Conservation (phyloP, 495 filamentous ascomycete genomes). For the Alectoria sarmentosa region DNA sequence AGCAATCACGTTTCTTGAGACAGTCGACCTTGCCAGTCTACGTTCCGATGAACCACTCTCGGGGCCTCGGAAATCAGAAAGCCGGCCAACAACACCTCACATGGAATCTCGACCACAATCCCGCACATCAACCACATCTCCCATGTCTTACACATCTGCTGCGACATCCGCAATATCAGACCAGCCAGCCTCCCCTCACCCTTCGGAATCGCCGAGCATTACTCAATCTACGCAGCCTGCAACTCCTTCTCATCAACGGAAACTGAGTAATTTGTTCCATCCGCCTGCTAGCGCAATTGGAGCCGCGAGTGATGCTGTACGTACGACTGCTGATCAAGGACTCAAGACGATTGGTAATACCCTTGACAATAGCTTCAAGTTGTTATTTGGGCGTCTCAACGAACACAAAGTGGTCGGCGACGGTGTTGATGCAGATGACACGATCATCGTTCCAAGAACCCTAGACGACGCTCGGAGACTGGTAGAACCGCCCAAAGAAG, state of each 20-base stretch:
- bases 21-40: conserved; percentile 87
- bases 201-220: conserved; percentile 32
- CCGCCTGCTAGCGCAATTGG: conserved; percentile 71
- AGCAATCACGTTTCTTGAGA: conserved; percentile 92
- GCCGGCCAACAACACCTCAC: conserved; percentile 46
- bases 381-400: conserved; percentile 81
- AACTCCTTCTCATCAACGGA: conserved; percentile 48
- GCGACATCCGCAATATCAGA: conserved; percentile 11
- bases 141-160: conserved; percentile 6
- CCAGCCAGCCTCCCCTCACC: conserved; percentile 15
- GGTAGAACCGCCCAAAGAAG: conserved; percentile 57
- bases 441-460: conserved; percentile 67
- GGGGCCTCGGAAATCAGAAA: conserved; percentile 53
- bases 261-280: conserved; percentile 77
- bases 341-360: conserved; percentile 79
- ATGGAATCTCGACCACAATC: conserved; percentile 40
- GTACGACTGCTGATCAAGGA: conserved; percentile 80
- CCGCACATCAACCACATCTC: conserved; percentile 37
- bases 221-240: conserved; percentile 35
- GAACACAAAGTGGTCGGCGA: conserved; percentile 46
- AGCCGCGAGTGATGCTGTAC: conserved; percentile 73
- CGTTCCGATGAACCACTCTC: conserved; percentile 68
- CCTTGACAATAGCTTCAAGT: conserved; percentile 81
- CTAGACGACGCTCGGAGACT: conserved; percentile 87
- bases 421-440: conserved; percentile 34